Evolutionary conservation across 2,329 filamentous ascomycete species (phyloP), one percentile per base, ranked within the genome.

Genomic region (Teratosphaeria viscida): DNA sequence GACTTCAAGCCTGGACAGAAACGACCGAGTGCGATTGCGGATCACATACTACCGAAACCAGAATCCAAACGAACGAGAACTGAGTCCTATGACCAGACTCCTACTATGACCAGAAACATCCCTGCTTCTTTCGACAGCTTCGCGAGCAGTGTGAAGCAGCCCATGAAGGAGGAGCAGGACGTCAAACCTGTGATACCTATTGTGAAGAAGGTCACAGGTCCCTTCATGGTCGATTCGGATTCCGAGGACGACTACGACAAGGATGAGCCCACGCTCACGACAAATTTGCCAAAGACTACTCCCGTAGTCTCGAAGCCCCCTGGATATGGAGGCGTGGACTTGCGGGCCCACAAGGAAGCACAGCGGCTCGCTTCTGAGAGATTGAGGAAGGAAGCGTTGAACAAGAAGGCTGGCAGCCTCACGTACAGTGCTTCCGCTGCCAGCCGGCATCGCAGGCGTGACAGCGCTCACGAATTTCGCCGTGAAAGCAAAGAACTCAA

Each of bases 351-450:
- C 52, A 54, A 54, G 14, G 47, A 19, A 32, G 47, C 32, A 11
- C 47, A 54, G 32, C 58, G 58, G 6, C 39, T 59, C 10, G 47
- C 58, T 29, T 59, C 58, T 27, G 27, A 56, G 19, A n/a, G 29
- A 10, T 8, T 59, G 54, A 43, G 58, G 16, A 16, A 43, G 32
- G 58, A 59, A 43, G 58, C 43, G 6, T 12, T 35, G 58, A 29
- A 55, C 32, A 56, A 27, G 54, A 56, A 55, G 47, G 23, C 16
- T 16, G 19, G 32, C 11, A 32, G 8, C 19, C 3, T n/a, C 3
- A 23, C 43, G 6, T 23, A 7, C n/a, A 19, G 43, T n/a, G 7
- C 16, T 19, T n/a, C n/a, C 1, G 43, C n/a, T 23, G 16, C 3
- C 43, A 10, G 19, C n/a, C 43, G 43, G 8, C 16, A 19, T 49